phyloP scores from a whole-genome alignment of 202 grass and related monocot genomes.

The Setaria italica region DNA sequence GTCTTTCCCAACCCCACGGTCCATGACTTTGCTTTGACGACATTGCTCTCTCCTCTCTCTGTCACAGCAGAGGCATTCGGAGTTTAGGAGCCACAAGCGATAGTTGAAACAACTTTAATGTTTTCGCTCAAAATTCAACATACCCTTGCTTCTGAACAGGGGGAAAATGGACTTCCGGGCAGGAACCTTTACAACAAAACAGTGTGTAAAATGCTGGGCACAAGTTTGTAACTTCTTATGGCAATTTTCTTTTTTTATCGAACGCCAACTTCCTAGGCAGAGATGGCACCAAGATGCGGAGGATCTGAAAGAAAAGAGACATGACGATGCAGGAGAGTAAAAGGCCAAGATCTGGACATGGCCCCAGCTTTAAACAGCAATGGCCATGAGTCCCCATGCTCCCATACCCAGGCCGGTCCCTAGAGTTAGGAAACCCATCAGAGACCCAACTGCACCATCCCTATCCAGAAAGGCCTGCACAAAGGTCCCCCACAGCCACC shows the following conservation, averaged over 20 bases:
- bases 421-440: conserved; percentile 50
- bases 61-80: neutral
- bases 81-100: neutral
- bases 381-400: conserved; percentile 45
- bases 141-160: neutral
- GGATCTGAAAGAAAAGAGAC: conserved; percentile 37
- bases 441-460: conserved; percentile 54
- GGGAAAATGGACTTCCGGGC: neutral
- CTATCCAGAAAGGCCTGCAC: conserved; percentile 50
- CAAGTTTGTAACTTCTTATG: neutral
- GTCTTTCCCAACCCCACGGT: neutral
- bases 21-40: neutral
- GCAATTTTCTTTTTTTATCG: neutral
- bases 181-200: neutral
- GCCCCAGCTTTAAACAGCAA: conserved; percentile 49
- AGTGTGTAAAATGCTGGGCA: neutral
- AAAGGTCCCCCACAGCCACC: conserved; percentile 56
- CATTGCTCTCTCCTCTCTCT: no score
- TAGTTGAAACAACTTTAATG: neutral
- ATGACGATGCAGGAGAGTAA: conserved; percentile 29
- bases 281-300: conserved; percentile 29
- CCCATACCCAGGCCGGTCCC: conserved; percentile 43
- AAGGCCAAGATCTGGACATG: conserved; percentile 50
- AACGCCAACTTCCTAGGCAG: conserved; percentile 19
- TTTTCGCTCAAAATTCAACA: no score